These are phyloP conservation scores for Panicum virgatum DNA, from an alignment of 202 grass and related monocot species.

Conservation along the genomic window DNA sequence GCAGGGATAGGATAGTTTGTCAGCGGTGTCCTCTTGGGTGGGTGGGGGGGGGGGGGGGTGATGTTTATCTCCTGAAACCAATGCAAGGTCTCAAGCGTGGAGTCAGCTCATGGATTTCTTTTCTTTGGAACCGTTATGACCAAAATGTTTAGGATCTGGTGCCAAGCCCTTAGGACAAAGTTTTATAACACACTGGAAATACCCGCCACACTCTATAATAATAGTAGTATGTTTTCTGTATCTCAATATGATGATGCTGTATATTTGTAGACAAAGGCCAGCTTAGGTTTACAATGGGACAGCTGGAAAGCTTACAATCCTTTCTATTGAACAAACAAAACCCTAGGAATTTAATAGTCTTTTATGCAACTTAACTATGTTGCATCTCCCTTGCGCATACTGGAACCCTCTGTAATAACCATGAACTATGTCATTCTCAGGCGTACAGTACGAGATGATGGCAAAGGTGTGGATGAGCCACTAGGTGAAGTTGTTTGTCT, in stretches of 20 bases:
- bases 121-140: neutral
- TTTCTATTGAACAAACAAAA: neutral
- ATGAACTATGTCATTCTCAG: constrained; percentile 39
- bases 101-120: neutral
- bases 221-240: neutral
- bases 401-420: constrained; percentile 32
- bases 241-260: neutral
- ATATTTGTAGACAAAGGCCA: neutral
- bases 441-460: constrained; percentile 61
- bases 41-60: no score
- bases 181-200: neutral
- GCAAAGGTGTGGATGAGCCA: constrained; percentile 65
- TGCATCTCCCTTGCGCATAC: neutral
- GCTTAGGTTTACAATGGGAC: neutral
- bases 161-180: neutral
- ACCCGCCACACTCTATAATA: neutral
- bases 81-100: no score
- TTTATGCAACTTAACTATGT: neutral
- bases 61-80: no score
- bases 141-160: neutral
- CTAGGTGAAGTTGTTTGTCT: constrained; percentile 74
- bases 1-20: no score
- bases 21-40: no score
- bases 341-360: neutral
- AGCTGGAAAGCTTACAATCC: neutral